These are phyloP conservation scores for Monilinia polystroma DNA, from an alignment of 2,329 filamentous ascomycete genomes.

Conservation along the genomic window DNA sequence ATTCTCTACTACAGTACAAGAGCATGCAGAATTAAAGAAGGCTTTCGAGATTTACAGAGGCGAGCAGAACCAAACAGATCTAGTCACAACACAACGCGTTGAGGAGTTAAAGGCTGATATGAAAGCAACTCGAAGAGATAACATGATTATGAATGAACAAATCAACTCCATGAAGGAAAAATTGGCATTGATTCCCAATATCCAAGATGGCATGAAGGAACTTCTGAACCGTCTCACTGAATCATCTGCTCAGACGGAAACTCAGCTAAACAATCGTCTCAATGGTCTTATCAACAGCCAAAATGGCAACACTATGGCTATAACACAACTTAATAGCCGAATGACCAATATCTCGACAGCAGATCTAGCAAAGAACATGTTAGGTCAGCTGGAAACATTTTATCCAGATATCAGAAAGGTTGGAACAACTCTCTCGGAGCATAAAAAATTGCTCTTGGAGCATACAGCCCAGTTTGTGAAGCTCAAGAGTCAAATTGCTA, in stretches of 20 bases:
- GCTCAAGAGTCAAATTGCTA: neutral
- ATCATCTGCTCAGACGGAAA: neutral
- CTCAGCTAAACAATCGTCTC: neutral
- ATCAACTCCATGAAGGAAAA: neutral
- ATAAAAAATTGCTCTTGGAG: neutral
- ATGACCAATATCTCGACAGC: slow-evolving; percentile 6
- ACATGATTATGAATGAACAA: neutral
- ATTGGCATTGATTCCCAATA: neutral
- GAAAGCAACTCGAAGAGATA: too few relatives aligned
- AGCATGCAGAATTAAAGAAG: slow-evolving; percentile 7
- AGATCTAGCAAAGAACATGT: slow-evolving; percentile 19
- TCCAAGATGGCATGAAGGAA: neutral
- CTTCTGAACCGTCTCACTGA: neutral
- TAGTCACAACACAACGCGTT: neutral
- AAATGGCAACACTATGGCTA: slow-evolving; percentile 6
- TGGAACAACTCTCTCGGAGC: neutral
- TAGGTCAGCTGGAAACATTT: slow-evolving; percentile 15
- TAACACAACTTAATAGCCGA: slow-evolving; percentile 14
- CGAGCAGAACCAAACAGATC: neutral
- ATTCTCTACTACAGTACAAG: slow-evolving; percentile 4
- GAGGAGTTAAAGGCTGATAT: neutral
- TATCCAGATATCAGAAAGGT: slow-evolving; percentile 17
- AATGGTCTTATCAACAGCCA: neutral
- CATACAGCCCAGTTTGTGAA: neutral
- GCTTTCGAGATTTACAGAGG: neutral